Conservation (phyloP, 768 basidiomycete genomes). For the Dendrothele bispora region DNA sequence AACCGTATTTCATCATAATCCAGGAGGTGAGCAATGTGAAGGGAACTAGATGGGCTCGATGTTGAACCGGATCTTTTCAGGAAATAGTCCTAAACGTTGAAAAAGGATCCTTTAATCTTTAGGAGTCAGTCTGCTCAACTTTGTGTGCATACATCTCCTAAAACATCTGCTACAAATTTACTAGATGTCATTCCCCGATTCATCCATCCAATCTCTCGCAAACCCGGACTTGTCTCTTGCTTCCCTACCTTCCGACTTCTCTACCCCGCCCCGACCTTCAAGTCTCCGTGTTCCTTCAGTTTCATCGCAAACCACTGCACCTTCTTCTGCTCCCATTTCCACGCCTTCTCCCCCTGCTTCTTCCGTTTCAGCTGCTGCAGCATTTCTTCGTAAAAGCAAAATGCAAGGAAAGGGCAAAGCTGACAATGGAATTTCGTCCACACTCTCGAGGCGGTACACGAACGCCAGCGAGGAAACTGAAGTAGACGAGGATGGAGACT, state of each 20-base stretch:
- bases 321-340: constrained; percentile 48
- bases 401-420: too few species aligned
- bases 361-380: constrained; percentile 18
- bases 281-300: constrained; percentile 45
- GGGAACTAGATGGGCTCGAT: too few species aligned
- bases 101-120: too few species aligned
- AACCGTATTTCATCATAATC: too few species aligned
- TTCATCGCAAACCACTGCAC: constrained; percentile 51
- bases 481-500: constrained; percentile 38
- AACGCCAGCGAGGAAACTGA: constrained; percentile 4
- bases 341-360: constrained; percentile 49
- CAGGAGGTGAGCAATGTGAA: too few species aligned
- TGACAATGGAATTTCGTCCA: constrained; percentile 31
- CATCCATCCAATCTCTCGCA: constrained; percentile 41
- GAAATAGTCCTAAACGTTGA: too few species aligned
- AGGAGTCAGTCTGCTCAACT: too few species aligned
- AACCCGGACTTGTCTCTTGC: constrained; percentile 65
- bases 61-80: too few species aligned
- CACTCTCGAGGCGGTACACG: constrained; percentile 37
- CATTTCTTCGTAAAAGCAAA: constrained; percentile 37
- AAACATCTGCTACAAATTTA: too few species aligned
- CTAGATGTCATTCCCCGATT: constrained; percentile 32
- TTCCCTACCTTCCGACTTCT: constrained; percentile 52
- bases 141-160: too few species aligned
- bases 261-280: constrained; percentile 45